A percentile compares a stretch with the other conserved stretches of the same genome.
These are phyloP conservation scores for Aspergillus latus DNA, from an alignment of 2,329 filamentous ascomycete genomes.

Conservation along the genomic window DNA sequence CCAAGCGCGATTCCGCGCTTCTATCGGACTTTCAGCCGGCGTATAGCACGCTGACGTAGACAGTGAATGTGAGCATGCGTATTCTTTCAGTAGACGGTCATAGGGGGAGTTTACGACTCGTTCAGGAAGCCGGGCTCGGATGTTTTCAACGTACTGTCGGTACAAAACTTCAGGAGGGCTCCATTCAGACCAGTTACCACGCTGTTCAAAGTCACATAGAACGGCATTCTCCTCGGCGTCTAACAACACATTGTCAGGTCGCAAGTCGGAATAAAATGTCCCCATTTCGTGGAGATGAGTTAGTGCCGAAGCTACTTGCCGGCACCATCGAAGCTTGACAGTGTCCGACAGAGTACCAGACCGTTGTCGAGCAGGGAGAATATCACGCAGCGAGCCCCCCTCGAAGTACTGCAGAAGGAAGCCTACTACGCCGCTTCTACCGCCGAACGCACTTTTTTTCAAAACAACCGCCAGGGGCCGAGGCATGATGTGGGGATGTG, in stretches of 20 bases:
- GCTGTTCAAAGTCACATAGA: conserved; percentile 12
- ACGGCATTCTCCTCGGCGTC: conserved; percentile 4
- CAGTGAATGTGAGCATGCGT: background rate
- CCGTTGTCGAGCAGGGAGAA: conserved; percentile 5
- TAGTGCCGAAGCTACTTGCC: conserved; percentile 9
- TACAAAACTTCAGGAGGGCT: conserved; percentile 9
- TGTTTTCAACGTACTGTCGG: conserved; percentile 11
- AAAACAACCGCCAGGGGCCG: conserved; percentile 9
- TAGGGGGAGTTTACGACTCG: conserved; percentile 7
- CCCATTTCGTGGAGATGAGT: conserved; percentile 1
- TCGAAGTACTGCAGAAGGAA: conserved; percentile 5
- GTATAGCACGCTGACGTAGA: conserved; percentile 9
- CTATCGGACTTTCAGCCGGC: background rate
- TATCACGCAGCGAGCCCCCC: conserved; percentile 8
- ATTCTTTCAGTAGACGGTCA: conserved; percentile 5
- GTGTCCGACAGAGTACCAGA: conserved; percentile 2
- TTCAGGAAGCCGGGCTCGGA: conserved; percentile 6
- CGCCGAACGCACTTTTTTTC: conserved; percentile 8
- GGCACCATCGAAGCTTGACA: conserved; percentile 11
- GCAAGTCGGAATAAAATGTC: conserved; percentile 8
- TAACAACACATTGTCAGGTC: conserved; percentile 12
- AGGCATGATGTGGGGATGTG: conserved; percentile 6
- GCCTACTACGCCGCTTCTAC: conserved; percentile 3
- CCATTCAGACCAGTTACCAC: conserved; percentile 14
- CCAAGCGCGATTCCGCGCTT: conserved; percentile 10